Evolutionary conservation across 495 filamentous ascomycete species (phyloP).

Genomic region (Pyrenopolyporus hunteri): DNA sequence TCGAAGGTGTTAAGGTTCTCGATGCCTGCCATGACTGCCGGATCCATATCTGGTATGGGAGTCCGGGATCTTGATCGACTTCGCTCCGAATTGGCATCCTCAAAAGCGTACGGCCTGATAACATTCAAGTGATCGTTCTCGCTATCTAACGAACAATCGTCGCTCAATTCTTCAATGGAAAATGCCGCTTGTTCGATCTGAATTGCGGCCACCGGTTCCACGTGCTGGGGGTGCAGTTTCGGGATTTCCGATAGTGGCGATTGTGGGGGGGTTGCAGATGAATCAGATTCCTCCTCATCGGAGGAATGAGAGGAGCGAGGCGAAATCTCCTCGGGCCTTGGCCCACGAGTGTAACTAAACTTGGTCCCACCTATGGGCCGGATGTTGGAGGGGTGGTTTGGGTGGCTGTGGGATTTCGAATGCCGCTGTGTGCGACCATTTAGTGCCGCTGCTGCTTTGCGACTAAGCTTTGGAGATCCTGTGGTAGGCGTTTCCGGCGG

Average conservation of each 20-base stretch:
- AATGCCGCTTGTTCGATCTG: conserved; percentile 46
- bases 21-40: conserved; percentile 46
- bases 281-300: conserved; percentile 40
- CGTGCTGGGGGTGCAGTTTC: conserved; percentile 35
- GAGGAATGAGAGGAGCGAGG: conserved; percentile 56
- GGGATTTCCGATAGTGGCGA: conserved; percentile 45
- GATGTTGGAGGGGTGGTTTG: conserved; percentile 42
- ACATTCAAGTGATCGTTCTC: conserved; percentile 49
- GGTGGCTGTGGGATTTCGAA: conserved; percentile 27
- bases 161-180: conserved; percentile 54
- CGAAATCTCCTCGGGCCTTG: conserved; percentile 56
- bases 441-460: conserved; percentile 37
- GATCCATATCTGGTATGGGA: conserved; percentile 45
- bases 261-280: conserved; percentile 41
- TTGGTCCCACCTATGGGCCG: conserved; percentile 50
- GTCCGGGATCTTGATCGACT: conserved; percentile 49
- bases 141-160: conserved; percentile 45
- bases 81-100: conserved; percentile 53
- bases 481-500: conserved; percentile 60
- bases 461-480: conserved; percentile 48
- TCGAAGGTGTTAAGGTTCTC: conserved; percentile 51
- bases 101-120: conserved; percentile 51
- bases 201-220: conserved; percentile 35
- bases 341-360: conserved; percentile 48
- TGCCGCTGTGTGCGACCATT: conserved; percentile 38